Percentiles rank a stretch among this genome's conserved stretches.
phyloP scores from a whole-genome alignment of 805 yeast species.

The Lipomyces sp. region DNA sequence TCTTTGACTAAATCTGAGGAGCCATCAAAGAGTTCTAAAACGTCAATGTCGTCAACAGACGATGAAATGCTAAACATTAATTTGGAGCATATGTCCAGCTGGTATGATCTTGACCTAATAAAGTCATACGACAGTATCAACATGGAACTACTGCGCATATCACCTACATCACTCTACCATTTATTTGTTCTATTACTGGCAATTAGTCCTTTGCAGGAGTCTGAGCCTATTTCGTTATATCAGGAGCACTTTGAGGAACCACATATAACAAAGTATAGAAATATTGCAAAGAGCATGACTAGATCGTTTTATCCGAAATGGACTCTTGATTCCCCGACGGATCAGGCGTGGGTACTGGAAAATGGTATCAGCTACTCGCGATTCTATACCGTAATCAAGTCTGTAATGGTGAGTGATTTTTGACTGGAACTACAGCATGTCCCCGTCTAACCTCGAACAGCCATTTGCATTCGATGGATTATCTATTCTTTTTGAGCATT shows the following conservation, averaged over 20 bases:
- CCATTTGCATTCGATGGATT: conserved; percentile 49
- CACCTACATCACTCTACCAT: conserved; percentile 44
- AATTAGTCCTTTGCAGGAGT: conserved; percentile 42
- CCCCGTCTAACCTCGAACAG: conserved; percentile 23
- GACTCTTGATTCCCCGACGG: conserved; percentile 29
- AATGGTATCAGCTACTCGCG: conserved; percentile 30
- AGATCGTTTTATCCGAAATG: conserved; percentile 49
- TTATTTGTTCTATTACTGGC: conserved; percentile 51
- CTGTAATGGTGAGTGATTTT: conserved; percentile 22
- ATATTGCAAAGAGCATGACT: conserved; percentile 46
- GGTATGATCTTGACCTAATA: conserved; percentile 41
- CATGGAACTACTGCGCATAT: conserved; percentile 39
- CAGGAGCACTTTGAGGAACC: conserved; percentile 31
- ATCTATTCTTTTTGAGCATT: conserved; percentile 44
- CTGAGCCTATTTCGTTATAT: conserved; percentile 37
- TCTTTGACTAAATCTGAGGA: conserved; percentile 1
- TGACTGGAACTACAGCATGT: neutral
- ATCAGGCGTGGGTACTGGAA: conserved; percentile 8
- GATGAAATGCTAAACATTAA: conserved; percentile 29
- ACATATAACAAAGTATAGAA: conserved; percentile 46
- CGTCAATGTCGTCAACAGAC: conserved; percentile 18
- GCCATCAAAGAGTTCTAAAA: neutral
- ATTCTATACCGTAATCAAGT: conserved; percentile 28
- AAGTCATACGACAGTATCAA: conserved; percentile 47
- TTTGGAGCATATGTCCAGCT: conserved; percentile 28